Base-by-base conservation (phyloP, 2,329 filamentous ascomycete species). In the Phialophora macrospora region DNA sequence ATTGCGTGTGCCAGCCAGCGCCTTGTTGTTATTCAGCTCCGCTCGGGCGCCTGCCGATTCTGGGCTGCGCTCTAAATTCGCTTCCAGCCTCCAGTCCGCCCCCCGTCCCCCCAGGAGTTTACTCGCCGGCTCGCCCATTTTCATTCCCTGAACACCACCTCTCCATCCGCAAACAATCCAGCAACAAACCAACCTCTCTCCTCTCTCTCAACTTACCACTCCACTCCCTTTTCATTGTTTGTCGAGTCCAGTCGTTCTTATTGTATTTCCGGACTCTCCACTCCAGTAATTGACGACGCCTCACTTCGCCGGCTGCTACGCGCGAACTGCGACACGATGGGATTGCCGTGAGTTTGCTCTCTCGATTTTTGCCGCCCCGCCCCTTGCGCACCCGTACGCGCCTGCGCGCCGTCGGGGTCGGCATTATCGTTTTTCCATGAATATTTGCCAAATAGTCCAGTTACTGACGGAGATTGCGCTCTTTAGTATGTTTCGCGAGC, bases 401-500 rank as follows among this genome's bases (percentile, higher is more conserved):
- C 59, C 56, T 56, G 55, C 63, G 64, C 70, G 55, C 51, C 44
- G 30, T 30, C 60, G 28, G 64, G 55, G 52, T 61, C 49, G 44
- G 51, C 61, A 69, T 68, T 64, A 64, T 66, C 46, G 63, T 66
- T 56, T 62, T 63, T 62, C 68, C 55, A 71, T 46, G 38, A 57
- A 22, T 26, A 17, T 32, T 32, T n/a, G 14, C 58, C 38, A 26
- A 46, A 20, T 11, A 30, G 20, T 41, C 52, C 41, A 41, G 55
- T 44, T 38, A 55, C 68, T 70, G 62, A 69, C 58, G 28, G 4
- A 60, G 41, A 24, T 51, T 62, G 58, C 12, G 30, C n/a, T 4
- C 22, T 59, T 2, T 70, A 84, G 83, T 68, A 81, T 87, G 77
- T 88, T 81, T 79, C 81, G 80, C 75, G 82, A 84, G 73, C 83